A percentile compares a stretch with the other conserved stretches of the same genome.
These are phyloP conservation scores for Lagerstroemia speciosa DNA, from an alignment of 345 rosid genomes.

Conservation along the genomic window DNA sequence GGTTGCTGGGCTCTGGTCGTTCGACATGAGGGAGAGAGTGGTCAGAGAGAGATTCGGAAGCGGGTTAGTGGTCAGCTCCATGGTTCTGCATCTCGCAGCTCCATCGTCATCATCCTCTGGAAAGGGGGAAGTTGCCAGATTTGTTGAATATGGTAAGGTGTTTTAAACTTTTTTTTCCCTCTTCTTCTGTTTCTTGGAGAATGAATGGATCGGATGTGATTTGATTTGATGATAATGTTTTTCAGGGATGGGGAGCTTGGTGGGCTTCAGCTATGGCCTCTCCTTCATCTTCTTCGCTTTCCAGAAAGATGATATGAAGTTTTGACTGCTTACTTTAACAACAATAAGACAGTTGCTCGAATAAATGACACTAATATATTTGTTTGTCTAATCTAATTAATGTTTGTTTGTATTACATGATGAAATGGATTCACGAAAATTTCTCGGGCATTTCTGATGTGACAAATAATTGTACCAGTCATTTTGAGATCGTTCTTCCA, in stretches of 20 bases:
- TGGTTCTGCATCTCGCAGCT: slow-evolving; percentile 48
- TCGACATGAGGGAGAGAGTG: slow-evolving; percentile 55
- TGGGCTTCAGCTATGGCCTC: slow-evolving; percentile 45
- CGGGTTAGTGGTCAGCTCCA: slow-evolving; percentile 51
- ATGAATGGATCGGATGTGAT: not conserved
- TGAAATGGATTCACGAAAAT: too few species aligned
- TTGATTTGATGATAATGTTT: not conserved
- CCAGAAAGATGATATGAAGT: slow-evolving; percentile 35
- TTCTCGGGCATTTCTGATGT: too few species aligned
- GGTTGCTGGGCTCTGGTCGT: slow-evolving; percentile 42
- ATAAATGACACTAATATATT: too few species aligned
- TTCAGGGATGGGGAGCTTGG: slow-evolving; percentile 47
- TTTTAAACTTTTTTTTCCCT: not conserved
- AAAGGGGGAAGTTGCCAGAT: slow-evolving; percentile 9
- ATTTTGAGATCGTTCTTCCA: too few species aligned
- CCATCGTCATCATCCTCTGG: slow-evolving; percentile 16
- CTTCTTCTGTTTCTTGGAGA: not conserved
- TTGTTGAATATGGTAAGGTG: slow-evolving; percentile 35
- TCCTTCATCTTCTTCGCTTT: slow-evolving; percentile 48
- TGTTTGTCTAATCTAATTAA: too few species aligned
- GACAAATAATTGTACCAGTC: too few species aligned
- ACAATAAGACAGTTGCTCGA: too few species aligned
- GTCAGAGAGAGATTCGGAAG: slow-evolving; percentile 78
- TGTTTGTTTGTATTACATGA: too few species aligned
- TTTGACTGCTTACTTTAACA: slow-evolving; percentile 18